Evolutionary conservation across 305 asterid genomes (phyloP).

Genomic region (Caryopteris hybrid): DNA sequence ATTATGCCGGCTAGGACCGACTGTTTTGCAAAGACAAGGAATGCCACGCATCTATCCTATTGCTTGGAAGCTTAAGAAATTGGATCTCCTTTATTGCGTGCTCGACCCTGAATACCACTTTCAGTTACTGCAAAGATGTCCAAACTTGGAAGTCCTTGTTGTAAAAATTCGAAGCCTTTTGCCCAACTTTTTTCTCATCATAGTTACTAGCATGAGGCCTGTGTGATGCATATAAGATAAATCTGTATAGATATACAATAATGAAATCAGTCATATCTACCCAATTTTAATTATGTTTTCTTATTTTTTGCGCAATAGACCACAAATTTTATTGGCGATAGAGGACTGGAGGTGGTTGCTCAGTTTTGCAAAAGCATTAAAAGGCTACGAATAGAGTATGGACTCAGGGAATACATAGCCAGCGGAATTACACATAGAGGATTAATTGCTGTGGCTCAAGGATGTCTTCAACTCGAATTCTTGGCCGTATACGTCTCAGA

Average conservation of each 20-base stretch:
- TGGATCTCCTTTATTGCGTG: conserved; percentile 84
- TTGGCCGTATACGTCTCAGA: too few species aligned
- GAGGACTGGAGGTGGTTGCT: conserved; percentile 83
- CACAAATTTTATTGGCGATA: conserved; percentile 84
- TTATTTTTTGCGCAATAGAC: conserved; percentile 37
- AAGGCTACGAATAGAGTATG: conserved; percentile 89
- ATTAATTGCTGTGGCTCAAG: conserved; percentile 54
- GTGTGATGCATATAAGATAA: too few species aligned
- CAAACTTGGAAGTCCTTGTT: conserved; percentile 87
- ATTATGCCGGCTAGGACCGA: conserved; percentile 62
- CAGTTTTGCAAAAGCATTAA: conserved; percentile 56
- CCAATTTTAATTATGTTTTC: background rate
- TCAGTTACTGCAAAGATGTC: conserved; percentile 57
- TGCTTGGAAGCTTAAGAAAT: conserved; percentile 57
- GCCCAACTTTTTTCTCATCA: conserved; percentile 6
- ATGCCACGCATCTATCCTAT: conserved; percentile 75
- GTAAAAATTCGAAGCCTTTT: conserved; percentile 32
- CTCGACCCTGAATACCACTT: conserved; percentile 94
- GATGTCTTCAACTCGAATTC: too few species aligned
- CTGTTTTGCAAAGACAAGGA: conserved; percentile 57
- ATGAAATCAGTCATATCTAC: background rate
- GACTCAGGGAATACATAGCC: conserved; percentile 82
- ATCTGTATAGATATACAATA: too few species aligned
- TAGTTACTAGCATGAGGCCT: too few species aligned
- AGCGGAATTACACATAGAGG: conserved; percentile 86